phyloP scores from a whole-genome alignment of 331 rosid species.

The Cydonia oblonga region DNA sequence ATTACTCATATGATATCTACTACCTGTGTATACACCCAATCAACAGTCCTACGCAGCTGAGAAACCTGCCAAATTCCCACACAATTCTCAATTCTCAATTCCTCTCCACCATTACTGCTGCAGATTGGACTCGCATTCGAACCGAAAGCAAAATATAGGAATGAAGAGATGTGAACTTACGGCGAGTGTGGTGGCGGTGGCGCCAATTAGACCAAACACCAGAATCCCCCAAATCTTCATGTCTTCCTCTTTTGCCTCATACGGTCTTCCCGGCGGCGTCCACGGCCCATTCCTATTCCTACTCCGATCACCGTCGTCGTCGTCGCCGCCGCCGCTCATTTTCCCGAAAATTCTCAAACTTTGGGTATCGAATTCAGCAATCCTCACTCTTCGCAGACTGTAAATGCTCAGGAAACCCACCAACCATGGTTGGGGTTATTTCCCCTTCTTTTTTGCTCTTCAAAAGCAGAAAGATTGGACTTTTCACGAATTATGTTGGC shows the following conservation, averaged over 20 bases:
- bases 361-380: conserved; percentile 5
- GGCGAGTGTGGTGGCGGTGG: conserved; percentile 72
- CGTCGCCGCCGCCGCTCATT: conserved; percentile 34
- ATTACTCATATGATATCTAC: conserved; percentile 8
- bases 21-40: conserved; percentile 72
- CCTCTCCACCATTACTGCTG: neutral
- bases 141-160: neutral
- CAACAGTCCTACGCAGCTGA: conserved; percentile 74
- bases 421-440: conserved; percentile 19
- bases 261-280: conserved; percentile 18
- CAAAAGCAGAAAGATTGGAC: neutral
- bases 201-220: conserved; percentile 72
- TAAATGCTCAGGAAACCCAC: conserved; percentile 13
- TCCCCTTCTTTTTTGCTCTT: neutral
- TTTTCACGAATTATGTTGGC: neutral
- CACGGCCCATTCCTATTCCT: conserved; percentile 31
- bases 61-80: conserved; percentile 52
- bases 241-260: conserved; percentile 31
- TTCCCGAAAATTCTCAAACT: neutral
- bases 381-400: neutral
- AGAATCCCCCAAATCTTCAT: conserved; percentile 63
- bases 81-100: neutral
- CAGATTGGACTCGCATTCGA: neutral
- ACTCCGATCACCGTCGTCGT: conserved; percentile 20
- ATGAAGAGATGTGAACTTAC: conserved; percentile 28